Conservation (phyloP, 805 yeast species). For the Sungouiella blattae region DNA sequence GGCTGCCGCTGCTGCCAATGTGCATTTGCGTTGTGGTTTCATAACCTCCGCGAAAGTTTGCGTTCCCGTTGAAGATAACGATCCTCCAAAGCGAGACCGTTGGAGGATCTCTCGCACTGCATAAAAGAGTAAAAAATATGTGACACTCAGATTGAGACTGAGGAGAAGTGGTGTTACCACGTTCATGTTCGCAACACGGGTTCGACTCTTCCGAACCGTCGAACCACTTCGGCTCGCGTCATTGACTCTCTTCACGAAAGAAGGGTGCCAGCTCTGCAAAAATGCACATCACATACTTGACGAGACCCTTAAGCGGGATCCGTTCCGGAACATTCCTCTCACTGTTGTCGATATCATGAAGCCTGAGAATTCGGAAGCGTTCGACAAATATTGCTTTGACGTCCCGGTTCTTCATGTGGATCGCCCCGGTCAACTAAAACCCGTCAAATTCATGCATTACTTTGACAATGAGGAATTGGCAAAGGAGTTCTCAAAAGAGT, state of each 20-base stretch:
- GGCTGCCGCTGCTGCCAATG: too few species aligned
- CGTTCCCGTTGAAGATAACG: too few species aligned
- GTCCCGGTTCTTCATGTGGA: conserved; percentile 76
- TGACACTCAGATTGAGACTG: too few species aligned
- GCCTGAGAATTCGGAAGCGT: conserved; percentile 60
- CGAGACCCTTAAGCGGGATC: conserved; percentile 34
- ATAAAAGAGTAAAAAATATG: too few species aligned
- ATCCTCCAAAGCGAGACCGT: too few species aligned
- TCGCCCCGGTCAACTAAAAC: conserved; percentile 40
- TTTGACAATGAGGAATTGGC: conserved; percentile 52
- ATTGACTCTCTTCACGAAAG: conserved; percentile 64
- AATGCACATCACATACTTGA: conserved; percentile 55
- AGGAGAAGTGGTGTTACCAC: too few species aligned
- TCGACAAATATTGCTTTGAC: conserved; percentile 71
- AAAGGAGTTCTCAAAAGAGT: too few species aligned
- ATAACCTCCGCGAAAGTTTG: too few species aligned
- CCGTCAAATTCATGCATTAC: conserved; percentile 66
- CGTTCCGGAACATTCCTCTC: conserved; percentile 27
- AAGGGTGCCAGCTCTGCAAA: conserved; percentile 65
- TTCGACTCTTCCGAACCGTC: conserved; percentile 3
- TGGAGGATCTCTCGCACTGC: too few species aligned
- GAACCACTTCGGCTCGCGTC: conserved; percentile 5
- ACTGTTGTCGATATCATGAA: conserved; percentile 55
- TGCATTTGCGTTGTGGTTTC: too few species aligned
- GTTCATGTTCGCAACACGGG: conserved; percentile 5